Conservation (phyloP, 2,329 filamentous ascomycete genomes). For the Cryphonectria japonica region DNA sequence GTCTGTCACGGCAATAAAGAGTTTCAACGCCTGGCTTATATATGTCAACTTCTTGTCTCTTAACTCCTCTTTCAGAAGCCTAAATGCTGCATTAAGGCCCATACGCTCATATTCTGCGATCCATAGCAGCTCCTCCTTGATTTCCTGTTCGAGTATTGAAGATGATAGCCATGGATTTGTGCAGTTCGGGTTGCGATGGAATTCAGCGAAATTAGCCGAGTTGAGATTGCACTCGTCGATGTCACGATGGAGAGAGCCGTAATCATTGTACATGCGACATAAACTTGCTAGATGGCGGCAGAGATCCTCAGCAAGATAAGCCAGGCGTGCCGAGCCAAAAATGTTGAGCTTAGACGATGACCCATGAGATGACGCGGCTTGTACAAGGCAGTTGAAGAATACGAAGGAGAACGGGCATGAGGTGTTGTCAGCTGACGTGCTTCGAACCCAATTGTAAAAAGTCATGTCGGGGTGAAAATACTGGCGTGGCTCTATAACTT, state of each 20-base stretch:
- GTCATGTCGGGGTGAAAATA: background rate
- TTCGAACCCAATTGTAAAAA: constrained; percentile 27
- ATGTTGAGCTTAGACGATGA: background rate
- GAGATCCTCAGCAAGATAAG: constrained; percentile 15
- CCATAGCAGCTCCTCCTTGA: constrained; percentile 1
- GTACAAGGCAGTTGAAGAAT: constrained; percentile 24
- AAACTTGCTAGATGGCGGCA: constrained; percentile 35
- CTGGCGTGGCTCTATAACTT: background rate
- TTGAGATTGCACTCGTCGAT: constrained; percentile 39
- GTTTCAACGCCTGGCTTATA: background rate
- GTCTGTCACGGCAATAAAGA: constrained; percentile 12
- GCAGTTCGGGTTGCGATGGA: background rate
- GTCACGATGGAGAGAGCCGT: constrained; percentile 38
- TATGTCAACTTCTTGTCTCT: background rate
- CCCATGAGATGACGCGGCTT: background rate
- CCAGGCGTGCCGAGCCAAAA: background rate
- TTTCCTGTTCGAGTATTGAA: background rate
- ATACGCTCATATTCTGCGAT: constrained; percentile 8
- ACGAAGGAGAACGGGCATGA: constrained; percentile 28
- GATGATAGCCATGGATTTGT: constrained; percentile 31
- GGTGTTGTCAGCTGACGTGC: constrained; percentile 25
- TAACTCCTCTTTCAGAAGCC: background rate
- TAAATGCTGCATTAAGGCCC: constrained; percentile 1
- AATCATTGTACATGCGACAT: constrained; percentile 42
- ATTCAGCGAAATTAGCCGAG: constrained; percentile 39